Evolutionary conservation across 2,329 filamentous ascomycete species (phyloP), one percentile per base, ranked within the genome.

Genomic region (Exutisphaerella laricina): DNA sequence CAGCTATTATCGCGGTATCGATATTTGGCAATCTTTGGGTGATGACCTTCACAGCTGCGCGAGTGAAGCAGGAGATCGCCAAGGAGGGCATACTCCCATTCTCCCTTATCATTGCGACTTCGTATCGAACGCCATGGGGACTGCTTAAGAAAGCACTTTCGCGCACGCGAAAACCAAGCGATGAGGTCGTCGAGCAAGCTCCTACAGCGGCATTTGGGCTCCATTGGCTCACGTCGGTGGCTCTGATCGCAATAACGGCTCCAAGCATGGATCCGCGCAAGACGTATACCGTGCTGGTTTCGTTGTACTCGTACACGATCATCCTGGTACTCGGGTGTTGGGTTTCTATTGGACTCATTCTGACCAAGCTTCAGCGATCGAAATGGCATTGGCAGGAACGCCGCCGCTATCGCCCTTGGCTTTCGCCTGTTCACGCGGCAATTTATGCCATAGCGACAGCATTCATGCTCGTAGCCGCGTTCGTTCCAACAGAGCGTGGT

Each of bases 31-130:
- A 79, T 53, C 70, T 80, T 28, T 66, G 78, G 17, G 72, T 75
- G 14, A 75, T 74, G 63, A 79, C 75, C 0, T 80, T 74, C 46
- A 74, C 73, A 0, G 69, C 72, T 3, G 67, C 73, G 3, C 66
- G 73, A 46, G 72, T 79, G n/a, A 78, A 79, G 58, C 75, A 79
- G 52, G 76, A 79, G 54, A 77, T 80, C 34, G 77, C 75, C 4
- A 79, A 79, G 53, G 72, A 77, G 52, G 75, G 75, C 1, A 69
- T 77, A 33, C 59, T 78, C 2, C 74, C 74, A 0, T 73, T 61
- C 39, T 66, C 72, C 4, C 65, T 66, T 22, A 70, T 75, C 59
- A 71, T 75, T 43, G 72, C 68, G 16, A 50, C 56, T 10, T 51
- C 55, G 13, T 52, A 55, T 39, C 50, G 55, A 10, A 61, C 58